Base-by-base conservation (phyloP, 345 rosid genomes). In the Arabidopsis suecica region DNA sequence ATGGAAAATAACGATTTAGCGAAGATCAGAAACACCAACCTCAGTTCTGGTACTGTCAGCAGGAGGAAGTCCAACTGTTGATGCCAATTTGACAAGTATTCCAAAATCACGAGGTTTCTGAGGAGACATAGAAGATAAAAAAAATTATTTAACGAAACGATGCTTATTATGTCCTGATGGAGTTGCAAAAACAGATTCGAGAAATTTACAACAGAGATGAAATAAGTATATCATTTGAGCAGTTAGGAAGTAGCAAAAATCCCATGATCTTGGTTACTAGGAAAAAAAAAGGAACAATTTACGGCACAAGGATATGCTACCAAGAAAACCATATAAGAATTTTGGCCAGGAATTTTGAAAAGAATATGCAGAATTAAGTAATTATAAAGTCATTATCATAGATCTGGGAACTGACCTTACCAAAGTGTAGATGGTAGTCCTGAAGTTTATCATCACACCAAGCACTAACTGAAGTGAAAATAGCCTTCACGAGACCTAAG, bases 351-450 rank as follows among this genome's bases (percentile, higher is more conserved):
- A 59, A 16, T 7, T 2, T 22, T 22, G 40, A 11, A 65, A 65
- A 32, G 51, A 41, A 71, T 49, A 9, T 2, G 16, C 18, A 63
- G 40, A 37, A 22, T 9, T 6, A 65, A 9, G 44, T 59, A 50
- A 22, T 23, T 41, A 65, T 16, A 32, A 25, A 28, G 51, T 34
- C 20, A 1, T 23, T 33, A 75, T 5, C 40, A 33, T 20, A 77
- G 76, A 79, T 25, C 61, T 20, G 74, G 72, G 56, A 81, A 74
- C 76, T 77, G 42, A 94, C 97, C 99, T 86, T 83, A 56, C 84
- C 61, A 78, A 88, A 94, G 79, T 90, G 90, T 56, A 84, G 89
- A 82, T 95, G 97, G 79, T 95, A 95, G 80, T 90, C 96, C 59
- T 84, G 93, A 71, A 91, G 82, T 79, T 77, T 82, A 80, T 74